Base-by-base conservation (phyloP, 495 filamentous ascomycete genomes). In the Glutinoglossum americanum region DNA sequence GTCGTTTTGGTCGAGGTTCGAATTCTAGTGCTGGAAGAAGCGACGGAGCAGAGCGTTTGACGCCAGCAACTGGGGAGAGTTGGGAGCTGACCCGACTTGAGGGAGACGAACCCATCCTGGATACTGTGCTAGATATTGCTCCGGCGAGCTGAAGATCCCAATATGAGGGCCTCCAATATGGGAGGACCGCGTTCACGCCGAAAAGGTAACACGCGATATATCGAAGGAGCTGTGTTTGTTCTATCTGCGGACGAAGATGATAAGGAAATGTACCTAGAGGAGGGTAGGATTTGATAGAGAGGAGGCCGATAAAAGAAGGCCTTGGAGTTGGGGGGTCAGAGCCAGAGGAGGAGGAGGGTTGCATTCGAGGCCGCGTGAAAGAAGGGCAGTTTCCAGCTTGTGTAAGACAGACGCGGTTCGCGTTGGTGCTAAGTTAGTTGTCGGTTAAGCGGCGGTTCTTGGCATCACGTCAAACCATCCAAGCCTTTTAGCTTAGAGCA, bases 11-110 rank as follows among this genome's bases (percentile, higher is more conserved):
- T 15, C 84, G 79, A 44, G 84, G 77, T 61, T 65, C 5, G 62
- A 63, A 28, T 62, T 98, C 92, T 69, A 97, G 95, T 6, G 92
- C 83, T 59, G 92, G 92, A 39, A 97, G 79, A 53, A 98, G 69
- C 60, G 83, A 83, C 45, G 85, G 79, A 69, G 58, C 58, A 27
- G 58, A 57, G 25, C 87, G 82, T 73, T 93, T 93, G 57, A 81
- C 69, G 61, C 85, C 80, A 53, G 78, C 76, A 15, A 72, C 70
- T 55, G 74, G 70, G 65, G 77, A 70, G 49, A 75, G 54, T 56
- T 48, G 30, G 19, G 27, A 21, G 10, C n/a, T 57, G 17, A 11
- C 21, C 30, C 21, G 27, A 44, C 30, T 23, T 7, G 56, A 55
- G 7, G 33, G 33, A 33, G 57, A 51, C 7, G 53, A 55, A 55